Conservation (phyloP, 2,329 filamentous ascomycete species). For the Cryphonectria parasitica region DNA sequence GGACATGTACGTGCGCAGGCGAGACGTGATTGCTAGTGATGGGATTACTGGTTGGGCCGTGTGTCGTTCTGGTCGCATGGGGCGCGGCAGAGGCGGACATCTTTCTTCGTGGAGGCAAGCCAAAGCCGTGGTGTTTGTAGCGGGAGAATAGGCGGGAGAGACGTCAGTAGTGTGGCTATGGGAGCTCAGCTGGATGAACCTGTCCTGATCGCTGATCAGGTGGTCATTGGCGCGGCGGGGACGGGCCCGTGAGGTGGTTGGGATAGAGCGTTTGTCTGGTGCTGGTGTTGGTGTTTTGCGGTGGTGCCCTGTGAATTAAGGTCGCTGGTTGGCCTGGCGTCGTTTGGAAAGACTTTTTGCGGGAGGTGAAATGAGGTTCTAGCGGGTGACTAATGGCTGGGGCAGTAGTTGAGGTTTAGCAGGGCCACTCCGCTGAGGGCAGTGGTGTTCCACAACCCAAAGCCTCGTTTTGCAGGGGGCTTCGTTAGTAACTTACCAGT, state of each 20-base stretch:
- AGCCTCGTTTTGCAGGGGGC: not conserved
- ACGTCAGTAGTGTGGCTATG: not conserved
- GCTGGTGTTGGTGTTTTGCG: constrained; percentile 16
- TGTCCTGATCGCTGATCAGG: constrained; percentile 14
- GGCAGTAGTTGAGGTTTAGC: constrained; percentile 10
- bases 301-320: not conserved
- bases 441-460: not conserved
- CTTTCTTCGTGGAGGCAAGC: constrained; percentile 5
- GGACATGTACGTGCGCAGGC: constrained; percentile 22
- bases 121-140: constrained; percentile 10
- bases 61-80: constrained; percentile 19
- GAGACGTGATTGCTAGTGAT: constrained; percentile 34
- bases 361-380: constrained; percentile 18
- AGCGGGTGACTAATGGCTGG: constrained; percentile 22
- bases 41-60: constrained; percentile 24
- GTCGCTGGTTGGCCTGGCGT: not conserved
- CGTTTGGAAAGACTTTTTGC: constrained; percentile 17
- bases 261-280: constrained; percentile 12
- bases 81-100: constrained; percentile 27
- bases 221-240: constrained; percentile 22
- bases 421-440: constrained; percentile 10
- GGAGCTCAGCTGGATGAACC: constrained; percentile 19
- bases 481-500: not conserved
- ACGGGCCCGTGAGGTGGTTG: constrained; percentile 20
- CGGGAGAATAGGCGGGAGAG: not conserved